These are phyloP conservation scores for Colletotrichum siamense DNA, from an alignment of 2,329 filamentous ascomycete species.

Conservation along the genomic window DNA sequence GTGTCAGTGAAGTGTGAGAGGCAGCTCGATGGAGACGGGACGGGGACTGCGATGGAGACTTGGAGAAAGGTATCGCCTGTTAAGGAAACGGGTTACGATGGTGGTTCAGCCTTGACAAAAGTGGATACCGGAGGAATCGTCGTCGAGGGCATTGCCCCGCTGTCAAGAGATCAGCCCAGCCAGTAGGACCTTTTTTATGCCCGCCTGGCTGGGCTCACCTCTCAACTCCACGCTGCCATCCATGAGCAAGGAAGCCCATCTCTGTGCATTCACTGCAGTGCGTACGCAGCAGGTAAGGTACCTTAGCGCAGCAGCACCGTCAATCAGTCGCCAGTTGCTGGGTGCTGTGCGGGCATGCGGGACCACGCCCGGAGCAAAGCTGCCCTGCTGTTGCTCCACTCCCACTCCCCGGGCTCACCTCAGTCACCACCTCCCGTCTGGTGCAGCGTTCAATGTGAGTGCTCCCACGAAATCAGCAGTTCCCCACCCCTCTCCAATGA, in stretches of 20 bases:
- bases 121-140: not conserved
- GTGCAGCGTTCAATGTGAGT: not conserved
- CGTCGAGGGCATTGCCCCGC: not conserved
- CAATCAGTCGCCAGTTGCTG: not conserved
- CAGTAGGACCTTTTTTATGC: slow-evolving; percentile 7
- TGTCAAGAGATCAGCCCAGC: not conserved
- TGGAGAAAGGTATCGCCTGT: not conserved
- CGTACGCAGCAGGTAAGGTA: not conserved
- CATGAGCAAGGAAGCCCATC: not conserved
- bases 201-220: not conserved
- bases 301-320: not conserved
- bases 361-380: not conserved
- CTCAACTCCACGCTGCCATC: not conserved
- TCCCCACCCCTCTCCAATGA: slow-evolving; percentile 16
- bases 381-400: not conserved
- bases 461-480: not conserved
- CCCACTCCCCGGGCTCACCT: not conserved
- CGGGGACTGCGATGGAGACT: not conserved
- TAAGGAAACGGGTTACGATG: not conserved
- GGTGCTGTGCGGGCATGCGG: not conserved
- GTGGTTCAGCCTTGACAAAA: not conserved
- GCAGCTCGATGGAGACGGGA: not conserved
- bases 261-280: not conserved
- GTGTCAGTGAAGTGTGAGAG: not conserved
- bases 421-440: not conserved